Conservation (phyloP, 352 stramenopile species). For the Phytophthora lateralis region DNA sequence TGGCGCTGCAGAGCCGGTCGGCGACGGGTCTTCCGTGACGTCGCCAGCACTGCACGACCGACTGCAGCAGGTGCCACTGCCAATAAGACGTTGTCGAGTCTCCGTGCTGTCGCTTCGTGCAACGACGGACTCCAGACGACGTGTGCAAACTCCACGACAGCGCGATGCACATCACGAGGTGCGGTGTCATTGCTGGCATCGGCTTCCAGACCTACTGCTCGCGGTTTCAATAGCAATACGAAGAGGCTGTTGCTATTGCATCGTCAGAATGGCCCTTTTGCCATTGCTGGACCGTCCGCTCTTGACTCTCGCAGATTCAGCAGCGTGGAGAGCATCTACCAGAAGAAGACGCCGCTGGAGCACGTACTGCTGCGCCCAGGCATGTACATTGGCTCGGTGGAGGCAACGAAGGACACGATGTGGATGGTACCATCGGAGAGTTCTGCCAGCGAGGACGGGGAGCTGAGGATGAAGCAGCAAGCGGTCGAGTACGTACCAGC, state of each 20-base stretch:
- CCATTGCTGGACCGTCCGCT: background rate
- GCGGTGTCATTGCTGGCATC: constrained; percentile 4
- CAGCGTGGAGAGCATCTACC: constrained; percentile 84
- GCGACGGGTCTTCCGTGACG: constrained; percentile 30
- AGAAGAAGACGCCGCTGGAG: constrained; percentile 91
- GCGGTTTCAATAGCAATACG: constrained; percentile 4
- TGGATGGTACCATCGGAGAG: constrained; percentile 66
- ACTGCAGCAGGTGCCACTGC: background rate
- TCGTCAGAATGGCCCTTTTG: constrained; percentile 5
- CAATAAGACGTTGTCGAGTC: background rate
- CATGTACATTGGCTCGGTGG: constrained; percentile 93
- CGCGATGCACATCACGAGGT: background rate
- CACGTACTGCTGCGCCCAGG: constrained; percentile 90
- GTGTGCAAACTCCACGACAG: constrained; percentile 3
- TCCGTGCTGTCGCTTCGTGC: background rate
- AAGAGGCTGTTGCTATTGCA: background rate
- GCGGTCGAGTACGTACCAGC: constrained; percentile 82
- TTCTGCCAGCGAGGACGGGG: constrained; percentile 25
- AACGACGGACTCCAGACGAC: constrained; percentile 3
- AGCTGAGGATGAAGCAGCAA: constrained; percentile 71
- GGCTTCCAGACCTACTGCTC: constrained; percentile 1
- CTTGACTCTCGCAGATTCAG: constrained; percentile 29
- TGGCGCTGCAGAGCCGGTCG: constrained; percentile 38
- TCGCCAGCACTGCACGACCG: constrained; percentile 19
- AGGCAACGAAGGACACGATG: constrained; percentile 73